Conservation (phyloP, 129 eudicot genomes). For the Artemisia argyi region DNA sequence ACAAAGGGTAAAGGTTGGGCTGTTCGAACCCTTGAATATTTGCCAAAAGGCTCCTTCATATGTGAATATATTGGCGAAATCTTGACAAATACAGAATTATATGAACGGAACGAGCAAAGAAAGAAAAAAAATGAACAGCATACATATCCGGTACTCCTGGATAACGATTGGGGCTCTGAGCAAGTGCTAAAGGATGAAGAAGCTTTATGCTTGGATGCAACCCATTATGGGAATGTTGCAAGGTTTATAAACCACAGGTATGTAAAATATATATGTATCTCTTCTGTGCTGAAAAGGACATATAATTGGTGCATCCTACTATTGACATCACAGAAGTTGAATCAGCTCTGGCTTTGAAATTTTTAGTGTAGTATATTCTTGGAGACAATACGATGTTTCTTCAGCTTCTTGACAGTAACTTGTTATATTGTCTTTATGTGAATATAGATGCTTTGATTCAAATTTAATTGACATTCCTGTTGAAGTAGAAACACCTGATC, state of each 20-base stretch:
- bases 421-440: not conserved
- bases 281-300: not conserved
- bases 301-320: not conserved
- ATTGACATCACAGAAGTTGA: not conserved
- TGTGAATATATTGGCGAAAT: slow-evolving; percentile 87
- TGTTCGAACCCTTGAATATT: slow-evolving; percentile 51
- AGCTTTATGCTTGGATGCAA: slow-evolving; percentile 88
- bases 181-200: slow-evolving; percentile 70
- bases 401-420: slow-evolving; percentile 12
- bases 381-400: not conserved
- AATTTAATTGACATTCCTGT: slow-evolving; percentile 74
- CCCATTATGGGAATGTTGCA: slow-evolving; percentile 72
- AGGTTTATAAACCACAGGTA: slow-evolving; percentile 89
- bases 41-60: slow-evolving; percentile 78
- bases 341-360: slow-evolving; percentile 17
- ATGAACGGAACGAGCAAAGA: slow-evolving; percentile 50
- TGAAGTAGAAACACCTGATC: slow-evolving; percentile 82
- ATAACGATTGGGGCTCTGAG: slow-evolving; percentile 89
- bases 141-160: slow-evolving; percentile 69
- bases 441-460: slow-evolving; percentile 63
- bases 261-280: not conserved
- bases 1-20: slow-evolving; percentile 92
- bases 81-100: slow-evolving; percentile 68
- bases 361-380: slow-evolving; percentile 15
- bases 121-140: slow-evolving; percentile 40